These are phyloP conservation scores for Epichloe scottii DNA, from an alignment of 2,329 filamentous ascomycete species.

Conservation along the genomic window DNA sequence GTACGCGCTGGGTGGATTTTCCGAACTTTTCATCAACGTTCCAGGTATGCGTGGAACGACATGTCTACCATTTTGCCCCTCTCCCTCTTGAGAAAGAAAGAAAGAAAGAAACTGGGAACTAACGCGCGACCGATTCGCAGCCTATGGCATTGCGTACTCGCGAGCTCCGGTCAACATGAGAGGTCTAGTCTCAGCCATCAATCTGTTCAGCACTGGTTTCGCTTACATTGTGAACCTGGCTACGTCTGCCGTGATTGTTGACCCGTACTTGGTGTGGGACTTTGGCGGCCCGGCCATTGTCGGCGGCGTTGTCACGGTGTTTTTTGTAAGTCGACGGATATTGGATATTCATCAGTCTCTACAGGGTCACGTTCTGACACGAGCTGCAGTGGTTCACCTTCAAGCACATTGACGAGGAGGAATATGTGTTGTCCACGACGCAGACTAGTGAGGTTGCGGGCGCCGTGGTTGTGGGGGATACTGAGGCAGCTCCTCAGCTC, in stretches of 20 bases:
- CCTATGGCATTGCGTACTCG: slow-evolving; percentile 39
- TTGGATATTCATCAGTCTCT: background rate
- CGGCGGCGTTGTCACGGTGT: slow-evolving; percentile 28
- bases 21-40: slow-evolving; percentile 17
- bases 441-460: slow-evolving; percentile 7
- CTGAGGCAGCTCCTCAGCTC: too few relatives aligned
- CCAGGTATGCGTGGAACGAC: slow-evolving; percentile 5
- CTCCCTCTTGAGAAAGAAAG: background rate
- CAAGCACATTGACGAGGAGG: slow-evolving; percentile 13
- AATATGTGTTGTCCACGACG: slow-evolving; percentile 14
- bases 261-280: slow-evolving; percentile 37
- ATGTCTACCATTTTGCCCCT: background rate
- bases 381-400: slow-evolving; percentile 8
- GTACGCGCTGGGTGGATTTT: slow-evolving; percentile 17
- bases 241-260: slow-evolving; percentile 31
- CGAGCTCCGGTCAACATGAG: slow-evolving; percentile 38
- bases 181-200: slow-evolving; percentile 36
- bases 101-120: background rate
- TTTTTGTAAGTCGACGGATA: slow-evolving; percentile 19
- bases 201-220: slow-evolving; percentile 33
- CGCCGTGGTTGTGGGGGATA: background rate
- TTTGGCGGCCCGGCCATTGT: slow-evolving; percentile 35
- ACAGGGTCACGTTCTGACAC: background rate
- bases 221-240: slow-evolving; percentile 33
- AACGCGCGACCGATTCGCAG: slow-evolving; percentile 9